Evolutionary conservation across 805 yeast species (phyloP).

Genomic region (Monosporozyma unispora): DNA sequence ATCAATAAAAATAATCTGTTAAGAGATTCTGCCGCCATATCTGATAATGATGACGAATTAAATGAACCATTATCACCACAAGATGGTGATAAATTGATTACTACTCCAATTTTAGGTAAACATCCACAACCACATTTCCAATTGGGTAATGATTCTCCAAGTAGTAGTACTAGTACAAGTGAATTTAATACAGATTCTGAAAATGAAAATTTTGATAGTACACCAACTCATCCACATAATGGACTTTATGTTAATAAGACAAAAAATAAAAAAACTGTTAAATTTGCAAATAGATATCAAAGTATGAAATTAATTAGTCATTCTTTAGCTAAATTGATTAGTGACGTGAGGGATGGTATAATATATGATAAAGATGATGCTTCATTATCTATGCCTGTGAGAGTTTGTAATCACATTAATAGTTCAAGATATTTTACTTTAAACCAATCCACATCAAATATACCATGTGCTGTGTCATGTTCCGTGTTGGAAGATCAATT

Average conservation of each 20-base stretch:
- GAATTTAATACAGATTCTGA: constrained; percentile 1
- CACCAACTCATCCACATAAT: not conserved
- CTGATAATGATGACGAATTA: not conserved
- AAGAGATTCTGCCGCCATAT: constrained; percentile 8
- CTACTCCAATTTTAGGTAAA: not conserved
- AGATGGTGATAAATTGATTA: not conserved
- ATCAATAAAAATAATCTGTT: constrained; percentile 19
- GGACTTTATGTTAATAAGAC: not conserved
- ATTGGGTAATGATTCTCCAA: constrained; percentile 46
- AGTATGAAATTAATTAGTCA: constrained; percentile 20
- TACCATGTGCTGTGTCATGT: constrained; percentile 70
- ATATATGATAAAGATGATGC: constrained; percentile 21
- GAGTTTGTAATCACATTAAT: constrained; percentile 41
- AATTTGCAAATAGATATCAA: constrained; percentile 22
- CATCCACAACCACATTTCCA: constrained; percentile 37
- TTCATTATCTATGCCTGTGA: constrained; percentile 27
- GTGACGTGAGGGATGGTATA: constrained; percentile 23
- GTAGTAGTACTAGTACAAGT: not conserved
- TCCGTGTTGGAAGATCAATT: constrained; percentile 41
- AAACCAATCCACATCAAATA: constrained; percentile 36
- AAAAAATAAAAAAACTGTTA: constrained; percentile 11
- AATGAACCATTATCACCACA: not conserved
- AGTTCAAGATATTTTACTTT: constrained; percentile 56
- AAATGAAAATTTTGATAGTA: not conserved
- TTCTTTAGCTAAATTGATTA: constrained; percentile 22